Evolutionary conservation across 495 filamentous ascomycete species (phyloP), one percentile per base, ranked within the genome.

Genomic region (Penicillium longicatenatum): DNA sequence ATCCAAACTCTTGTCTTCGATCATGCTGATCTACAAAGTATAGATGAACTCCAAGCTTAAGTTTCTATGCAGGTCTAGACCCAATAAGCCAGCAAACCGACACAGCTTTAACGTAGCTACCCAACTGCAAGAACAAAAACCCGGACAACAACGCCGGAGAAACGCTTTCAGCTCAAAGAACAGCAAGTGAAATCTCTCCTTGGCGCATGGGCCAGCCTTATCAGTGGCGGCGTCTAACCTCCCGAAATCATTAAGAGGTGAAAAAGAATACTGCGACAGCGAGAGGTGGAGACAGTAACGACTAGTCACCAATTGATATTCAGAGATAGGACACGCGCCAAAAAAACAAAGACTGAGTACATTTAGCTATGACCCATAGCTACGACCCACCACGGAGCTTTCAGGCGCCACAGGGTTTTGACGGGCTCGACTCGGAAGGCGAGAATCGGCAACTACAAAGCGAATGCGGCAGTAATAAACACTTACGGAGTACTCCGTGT

Each of bases 361-460:
- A 24, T 16, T 3, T 33, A 50, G 47, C 29, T 50, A 50, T 14
- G 60, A 31, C 60, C 60, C 60, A 33, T 50, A 50, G 26, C 29
- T 50, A 50, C 12, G 60, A 31, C 60, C 60, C 60, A 62, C 60
- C 4, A 26, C 47, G 46, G 60, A 43, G 17, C 45, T 55, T 44
- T 31, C 30, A 55, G 53, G 42, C 42, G 14, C 19, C 42, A 39
- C 41, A 58, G 48, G 55, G 39, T 45, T 53, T 50, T 58, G n/a
- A 22, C 41, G 21, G 39, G n/a, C 29, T 31, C 6, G 26, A 31
- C 24, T 49, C 19, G 22, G 17, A 48, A 6, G 50, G 55, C 54
- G 51, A 54, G 35, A 31, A 58, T 54, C 51, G 50, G 51, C 51
- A 44, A 10, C 46, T 57, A 30, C 21, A 57, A 14, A 26, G 24